Base-by-base conservation (phyloP, 345 rosid genomes). In the Brassica carinata region DNA sequence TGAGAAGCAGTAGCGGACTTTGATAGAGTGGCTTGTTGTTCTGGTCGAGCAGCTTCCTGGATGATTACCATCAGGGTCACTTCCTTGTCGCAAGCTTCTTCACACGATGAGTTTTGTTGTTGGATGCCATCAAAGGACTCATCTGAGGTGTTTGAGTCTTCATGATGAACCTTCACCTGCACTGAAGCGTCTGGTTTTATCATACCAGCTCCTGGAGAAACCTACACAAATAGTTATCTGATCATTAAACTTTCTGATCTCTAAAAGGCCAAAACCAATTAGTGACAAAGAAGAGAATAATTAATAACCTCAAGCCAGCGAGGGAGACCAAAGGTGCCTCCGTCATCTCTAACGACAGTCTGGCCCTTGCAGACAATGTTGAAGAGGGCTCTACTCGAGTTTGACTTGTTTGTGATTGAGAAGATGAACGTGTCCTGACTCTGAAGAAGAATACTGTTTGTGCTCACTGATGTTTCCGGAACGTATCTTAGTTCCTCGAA, bases 281-380 rank as follows among this genome's bases (percentile, higher is more conserved):
- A 33, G 66, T 34, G 15, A 48, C 33, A 51, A 76, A 73, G 31
- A 66, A 33, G 62, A 73, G 78, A 68, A 48, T 61, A 48, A 43
- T 7, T 59, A 48, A 15, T 7, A 87, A 94, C 99, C 99, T 96
- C 97, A 55, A 96, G 97, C 98, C 99, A 96, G 31, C 97, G 83
- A 51, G 99, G 99, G 58, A 92, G 88, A 77, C 94, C 98, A 7
- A 76, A 82, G 74, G 87, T 85, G 76, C 92, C 94, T 11, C 77
- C 89, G 17, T 88, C 90, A 17, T 90, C 97, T 83, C 88, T 90
- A 77, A 74, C 19, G 0, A 85, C 30, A 43, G 88, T 80, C 81
- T 78, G 95, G 58, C 97, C 93, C 81, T 87, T 91, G 71, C 95
- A 91, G 9, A 75, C 69, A 61, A 94, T 88, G 83, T 75, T 90